These are phyloP conservation scores for Leccinum subrobustum DNA, from an alignment of 1,284 basidiomycete species.

Conservation along the genomic window DNA sequence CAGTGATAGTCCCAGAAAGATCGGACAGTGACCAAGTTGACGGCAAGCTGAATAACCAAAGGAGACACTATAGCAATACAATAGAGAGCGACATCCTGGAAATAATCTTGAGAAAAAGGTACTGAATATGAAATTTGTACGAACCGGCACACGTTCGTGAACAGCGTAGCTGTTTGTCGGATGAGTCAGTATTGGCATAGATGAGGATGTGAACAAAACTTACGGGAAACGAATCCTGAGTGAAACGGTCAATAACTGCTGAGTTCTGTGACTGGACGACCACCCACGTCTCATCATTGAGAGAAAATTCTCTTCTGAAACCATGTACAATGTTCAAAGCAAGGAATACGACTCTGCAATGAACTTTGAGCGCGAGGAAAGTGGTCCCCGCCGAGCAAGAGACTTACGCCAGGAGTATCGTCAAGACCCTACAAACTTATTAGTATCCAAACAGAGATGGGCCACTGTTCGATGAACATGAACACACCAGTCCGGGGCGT, in stretches of 20 bases:
- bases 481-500: conserved; percentile 71
- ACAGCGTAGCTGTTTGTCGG: conserved; percentile 67
- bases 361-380: conserved; percentile 6
- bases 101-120: not conserved
- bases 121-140: conserved; percentile 19
- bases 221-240: conserved; percentile 55
- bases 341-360: conserved; percentile 61
- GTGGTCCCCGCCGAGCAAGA: not conserved
- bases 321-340: conserved; percentile 73
- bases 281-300: conserved; percentile 73
- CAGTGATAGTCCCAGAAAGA: conserved; percentile 91
- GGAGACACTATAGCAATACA: conserved; percentile 72
- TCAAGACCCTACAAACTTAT: conserved; percentile 54
- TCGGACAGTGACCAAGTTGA: conserved; percentile 71
- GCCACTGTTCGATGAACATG: not conserved
- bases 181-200: conserved; percentile 17
- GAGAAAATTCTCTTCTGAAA: conserved; percentile 82
- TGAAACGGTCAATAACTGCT: not conserved
- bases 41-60: conserved; percentile 60
- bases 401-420: conserved; percentile 67
- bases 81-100: conserved; percentile 56
- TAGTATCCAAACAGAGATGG: not conserved
- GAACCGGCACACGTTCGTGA: conserved; percentile 82
- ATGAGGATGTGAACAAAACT: conserved; percentile 26
- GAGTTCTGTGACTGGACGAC: not conserved